Evolutionary conservation across 2,329 filamentous ascomycete genomes (phyloP), one percentile per base, ranked within the genome.

Genomic region (Venturia aucupariae): DNA sequence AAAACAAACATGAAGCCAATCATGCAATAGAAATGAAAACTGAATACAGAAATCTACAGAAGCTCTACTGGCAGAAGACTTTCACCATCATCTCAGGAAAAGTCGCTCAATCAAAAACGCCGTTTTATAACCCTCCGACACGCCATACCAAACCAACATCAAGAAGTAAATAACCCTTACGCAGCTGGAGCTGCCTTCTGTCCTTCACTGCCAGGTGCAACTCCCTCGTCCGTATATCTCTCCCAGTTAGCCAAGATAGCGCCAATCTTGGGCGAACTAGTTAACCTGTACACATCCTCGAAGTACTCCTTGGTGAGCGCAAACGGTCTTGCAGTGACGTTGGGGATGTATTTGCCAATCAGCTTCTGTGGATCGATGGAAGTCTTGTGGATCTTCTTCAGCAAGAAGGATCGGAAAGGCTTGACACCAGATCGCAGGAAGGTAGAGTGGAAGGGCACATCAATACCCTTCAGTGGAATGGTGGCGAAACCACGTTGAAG

Each of bases 321-420:
- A 75, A 99, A 99, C 19, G 94, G 94, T 78, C 88, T 88, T 65
- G 94, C 94, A 64, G 94, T 99, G 69, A 99, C 95, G 78, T 99
- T 99, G 70, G 94, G 94, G 69, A 99, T 97, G 80, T 99, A 99
- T 80, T 99, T 99, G 72, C 94, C 94, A 70, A 99, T 84, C 72
- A 99, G 80, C 83, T 97, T 97, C 75, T 90, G 89, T 5, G 94
- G 94, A 76, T 99, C 94, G 76, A 99, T 97, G 63, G 90, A 95
- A 30, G 92, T 97, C 86, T 96, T 96, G 84, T 97, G 92, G 81
- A 99, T 97, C 86, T 99, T 99, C 90, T 97, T 99, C 71, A 97
- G 88, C 75, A 99, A 78, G 86, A 99, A 99, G 55, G 88, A 93
- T 69, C 94, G 86, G 91, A 99, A 99, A 59, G 95, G 94, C 84